Evolutionary conservation across 2,329 filamentous ascomycete genomes (phyloP).

Genomic region (Blumeria graminis): DNA sequence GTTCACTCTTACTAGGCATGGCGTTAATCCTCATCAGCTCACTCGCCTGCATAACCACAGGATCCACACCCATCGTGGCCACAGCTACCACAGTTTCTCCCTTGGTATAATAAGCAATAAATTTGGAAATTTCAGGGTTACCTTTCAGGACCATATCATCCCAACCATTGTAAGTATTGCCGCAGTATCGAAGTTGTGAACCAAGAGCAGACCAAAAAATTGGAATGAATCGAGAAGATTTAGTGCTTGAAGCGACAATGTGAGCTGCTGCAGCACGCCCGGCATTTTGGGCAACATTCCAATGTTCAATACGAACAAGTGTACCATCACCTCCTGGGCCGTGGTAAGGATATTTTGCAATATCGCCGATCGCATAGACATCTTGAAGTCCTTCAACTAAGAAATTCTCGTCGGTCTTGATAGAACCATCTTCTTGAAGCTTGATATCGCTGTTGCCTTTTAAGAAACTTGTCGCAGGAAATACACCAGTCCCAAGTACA

Average conservation of each 20-base stretch:
- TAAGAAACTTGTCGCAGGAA: conserved; percentile 65
- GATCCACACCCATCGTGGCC: conserved; percentile 76
- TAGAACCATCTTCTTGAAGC: conserved; percentile 64
- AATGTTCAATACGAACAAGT: conserved; percentile 75
- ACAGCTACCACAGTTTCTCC: conserved; percentile 75
- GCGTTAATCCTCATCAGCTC: conserved; percentile 63
- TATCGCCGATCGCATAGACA: conserved; percentile 86
- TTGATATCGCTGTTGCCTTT: conserved; percentile 42
- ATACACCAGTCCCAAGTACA: conserved; percentile 73
- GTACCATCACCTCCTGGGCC: conserved; percentile 61
- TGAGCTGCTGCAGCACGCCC: conserved; percentile 57
- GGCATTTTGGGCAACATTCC: conserved; percentile 91
- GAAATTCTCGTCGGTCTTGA: conserved; percentile 61
- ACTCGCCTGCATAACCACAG: conserved; percentile 56
- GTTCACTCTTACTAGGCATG: conserved; percentile 63
- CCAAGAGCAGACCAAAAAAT: conserved; percentile 94
- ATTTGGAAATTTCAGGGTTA: conserved; percentile 52
- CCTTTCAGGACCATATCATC: conserved; percentile 70
- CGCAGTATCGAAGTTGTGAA: conserved; percentile 76
- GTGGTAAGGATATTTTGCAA: conserved; percentile 82
- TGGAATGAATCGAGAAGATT: conserved; percentile 56
- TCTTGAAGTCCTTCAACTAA: conserved; percentile 51
- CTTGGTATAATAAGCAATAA: conserved; percentile 71
- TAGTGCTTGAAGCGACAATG: conserved; percentile 41
- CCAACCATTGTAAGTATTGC: conserved; percentile 59